These are phyloP conservation scores for Selenicereus undatus DNA, from an alignment of 148 eudicot species.

Conservation along the genomic window DNA sequence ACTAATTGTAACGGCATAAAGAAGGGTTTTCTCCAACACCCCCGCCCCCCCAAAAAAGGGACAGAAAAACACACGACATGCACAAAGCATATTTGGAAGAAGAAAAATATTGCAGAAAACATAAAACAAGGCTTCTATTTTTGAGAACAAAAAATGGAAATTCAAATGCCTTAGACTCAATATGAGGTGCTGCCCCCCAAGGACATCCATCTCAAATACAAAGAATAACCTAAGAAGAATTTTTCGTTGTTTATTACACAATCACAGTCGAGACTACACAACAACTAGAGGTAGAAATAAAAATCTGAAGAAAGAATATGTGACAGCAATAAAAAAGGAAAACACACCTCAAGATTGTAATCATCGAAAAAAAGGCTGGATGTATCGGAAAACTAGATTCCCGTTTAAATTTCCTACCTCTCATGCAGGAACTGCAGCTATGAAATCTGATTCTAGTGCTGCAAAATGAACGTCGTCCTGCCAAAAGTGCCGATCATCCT, in stretches of 20 bases:
- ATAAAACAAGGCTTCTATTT: not conserved
- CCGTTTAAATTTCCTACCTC: conserved; percentile 18
- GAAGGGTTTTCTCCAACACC: no score
- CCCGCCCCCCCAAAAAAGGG: not conserved
- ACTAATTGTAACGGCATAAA: no score
- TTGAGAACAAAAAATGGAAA: conserved; percentile 8
- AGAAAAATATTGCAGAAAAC: not conserved
- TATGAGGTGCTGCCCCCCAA: conserved; percentile 16
- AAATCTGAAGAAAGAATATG: conserved; percentile 8
- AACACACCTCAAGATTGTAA: not conserved
- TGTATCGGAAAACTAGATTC: conserved; percentile 19
- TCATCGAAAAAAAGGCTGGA: conserved; percentile 14
- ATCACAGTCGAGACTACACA: conserved; percentile 19
- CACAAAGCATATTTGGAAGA: not conserved
- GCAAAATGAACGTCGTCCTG: conserved; percentile 1
- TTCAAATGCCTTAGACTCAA: conserved; percentile 14
- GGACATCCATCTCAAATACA: conserved; percentile 19
- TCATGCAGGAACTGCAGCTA: conserved; percentile 17
- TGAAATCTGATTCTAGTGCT: conserved; percentile 9
- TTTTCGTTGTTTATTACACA: conserved; percentile 24
- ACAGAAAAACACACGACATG: not conserved
- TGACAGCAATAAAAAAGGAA: not conserved
- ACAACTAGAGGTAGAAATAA: conserved; percentile 11
- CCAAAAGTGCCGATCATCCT: conserved; percentile 6
- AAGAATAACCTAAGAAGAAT: conserved; percentile 27